Evolutionary conservation across 164 flowering plant genomes (phyloP).

Genomic region (Magnolia officinalis): DNA sequence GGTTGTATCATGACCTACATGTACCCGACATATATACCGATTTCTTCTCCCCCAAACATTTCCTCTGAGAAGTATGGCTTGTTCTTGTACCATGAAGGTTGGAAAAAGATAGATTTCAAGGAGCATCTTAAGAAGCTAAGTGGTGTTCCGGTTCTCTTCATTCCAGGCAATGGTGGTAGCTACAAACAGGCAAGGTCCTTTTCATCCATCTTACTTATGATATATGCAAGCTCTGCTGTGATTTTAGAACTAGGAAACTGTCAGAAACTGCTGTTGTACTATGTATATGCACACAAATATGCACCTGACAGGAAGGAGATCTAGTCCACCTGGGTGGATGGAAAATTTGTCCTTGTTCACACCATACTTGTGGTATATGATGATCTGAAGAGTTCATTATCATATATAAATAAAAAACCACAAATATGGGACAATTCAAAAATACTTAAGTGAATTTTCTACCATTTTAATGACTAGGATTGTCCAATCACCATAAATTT

Average conservation of each 20-base stretch:
- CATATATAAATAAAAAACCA: no score
- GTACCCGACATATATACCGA: conserved; percentile 91
- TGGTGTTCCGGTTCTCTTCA: conserved; percentile 90
- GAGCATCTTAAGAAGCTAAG: conserved; percentile 72
- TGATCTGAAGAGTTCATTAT: no score
- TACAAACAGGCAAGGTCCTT: conserved; percentile 76
- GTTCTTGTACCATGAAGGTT: conserved; percentile 95
- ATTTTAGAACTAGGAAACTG: not conserved
- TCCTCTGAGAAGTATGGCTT: conserved; percentile 61
- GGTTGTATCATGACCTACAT: conserved; percentile 95
- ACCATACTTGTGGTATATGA: no score
- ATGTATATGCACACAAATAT: no score
- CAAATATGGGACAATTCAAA: no score
- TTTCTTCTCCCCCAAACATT: conserved; percentile 43
- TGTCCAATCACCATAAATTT: no score
- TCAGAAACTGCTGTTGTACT: no score
- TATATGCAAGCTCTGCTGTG: not conserved
- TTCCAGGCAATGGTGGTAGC: conserved; percentile 99
- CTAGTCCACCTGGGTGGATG: no score
- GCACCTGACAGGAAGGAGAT: no score
- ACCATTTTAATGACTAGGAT: no score
- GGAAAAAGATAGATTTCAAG: conserved; percentile 83
- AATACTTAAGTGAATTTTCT: no score
- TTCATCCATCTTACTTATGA: not conserved
- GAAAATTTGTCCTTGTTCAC: no score